These are phyloP conservation scores for Fraxinus greggii DNA, from an alignment of 305 asterid genomes.

Conservation along the genomic window DNA sequence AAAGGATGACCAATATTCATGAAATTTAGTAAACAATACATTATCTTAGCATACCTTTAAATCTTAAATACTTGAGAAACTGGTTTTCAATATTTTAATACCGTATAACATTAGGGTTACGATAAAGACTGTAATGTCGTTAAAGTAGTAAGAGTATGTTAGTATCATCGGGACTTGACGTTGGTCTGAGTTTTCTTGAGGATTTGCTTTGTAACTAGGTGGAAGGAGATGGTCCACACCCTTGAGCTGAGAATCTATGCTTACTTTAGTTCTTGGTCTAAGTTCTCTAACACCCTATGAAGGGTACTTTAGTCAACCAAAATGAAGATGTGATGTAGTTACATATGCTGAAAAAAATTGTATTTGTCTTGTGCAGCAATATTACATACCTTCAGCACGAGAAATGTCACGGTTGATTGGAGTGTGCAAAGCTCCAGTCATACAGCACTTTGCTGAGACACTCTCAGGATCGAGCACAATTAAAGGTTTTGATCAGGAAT, in stretches of 20 bases:
- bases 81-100: background rate
- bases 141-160: background rate
- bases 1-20: background rate
- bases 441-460: conserved; percentile 87
- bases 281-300: background rate
- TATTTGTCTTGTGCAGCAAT: conserved; percentile 12
- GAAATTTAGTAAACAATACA: background rate
- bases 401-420: conserved; percentile 75
- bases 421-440: conserved; percentile 80
- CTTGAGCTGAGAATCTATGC: background rate
- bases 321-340: background rate
- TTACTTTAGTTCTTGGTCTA: background rate
- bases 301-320: background rate
- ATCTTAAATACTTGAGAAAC: background rate
- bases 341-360: background rate
- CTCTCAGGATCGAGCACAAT: conserved; percentile 80
- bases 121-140: background rate
- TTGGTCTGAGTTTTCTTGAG: background rate
- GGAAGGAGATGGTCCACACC: background rate
- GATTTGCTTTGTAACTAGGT: background rate
- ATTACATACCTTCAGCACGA: conserved; percentile 79
- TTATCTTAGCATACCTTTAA: background rate
- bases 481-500: conserved; percentile 69
- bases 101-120: background rate
- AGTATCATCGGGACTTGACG: background rate